Evolutionary conservation across 1,284 basidiomycete genomes (phyloP).

Genomic region (Polyporus tsugae): DNA sequence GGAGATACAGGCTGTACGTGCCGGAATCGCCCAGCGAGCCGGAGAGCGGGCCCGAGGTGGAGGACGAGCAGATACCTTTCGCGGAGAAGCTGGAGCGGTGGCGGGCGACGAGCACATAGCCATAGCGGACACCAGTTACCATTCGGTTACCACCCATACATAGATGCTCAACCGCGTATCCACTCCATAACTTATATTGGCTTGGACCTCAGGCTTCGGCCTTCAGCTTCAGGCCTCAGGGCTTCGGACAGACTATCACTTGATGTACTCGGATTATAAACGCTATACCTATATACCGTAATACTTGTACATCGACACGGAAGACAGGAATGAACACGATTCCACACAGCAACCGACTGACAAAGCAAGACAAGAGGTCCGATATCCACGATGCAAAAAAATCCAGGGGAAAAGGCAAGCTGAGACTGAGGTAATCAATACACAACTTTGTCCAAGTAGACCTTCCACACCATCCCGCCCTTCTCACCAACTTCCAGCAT

Average conservation of each 20-base stretch:
- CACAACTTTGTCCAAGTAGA: slow-evolving; percentile 61
- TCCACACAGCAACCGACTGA: slow-evolving; percentile 10
- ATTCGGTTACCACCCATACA: not conserved
- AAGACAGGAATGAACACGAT: slow-evolving; percentile 10
- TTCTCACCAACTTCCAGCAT: slow-evolving; percentile 75
- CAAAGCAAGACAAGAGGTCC: slow-evolving; percentile 4
- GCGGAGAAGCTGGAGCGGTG: slow-evolving; percentile 35
- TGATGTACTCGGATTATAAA: slow-evolving; percentile 4
- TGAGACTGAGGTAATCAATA: slow-evolving; percentile 16
- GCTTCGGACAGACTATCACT: not conserved
- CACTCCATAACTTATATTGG: not conserved
- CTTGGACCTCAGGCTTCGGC: not conserved
- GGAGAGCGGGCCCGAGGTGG: slow-evolving; percentile 38
- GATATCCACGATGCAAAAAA: not conserved
- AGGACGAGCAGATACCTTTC: slow-evolving; percentile 42
- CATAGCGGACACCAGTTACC: no score
- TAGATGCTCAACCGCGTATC: not conserved
- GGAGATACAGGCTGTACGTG: slow-evolving; percentile 68
- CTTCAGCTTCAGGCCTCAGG: not conserved
- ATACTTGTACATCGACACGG: slow-evolving; percentile 12
- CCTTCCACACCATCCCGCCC: slow-evolving; percentile 70
- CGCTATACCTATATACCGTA: slow-evolving; percentile 14
- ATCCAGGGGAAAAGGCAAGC: not conserved
- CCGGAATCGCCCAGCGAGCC: slow-evolving; percentile 53
- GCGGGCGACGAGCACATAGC: slow-evolving; percentile 17